These are phyloP conservation scores for Tritrichomonas foetus DNA, from an alignment of 208 protist species.

Conservation along the genomic window DNA sequence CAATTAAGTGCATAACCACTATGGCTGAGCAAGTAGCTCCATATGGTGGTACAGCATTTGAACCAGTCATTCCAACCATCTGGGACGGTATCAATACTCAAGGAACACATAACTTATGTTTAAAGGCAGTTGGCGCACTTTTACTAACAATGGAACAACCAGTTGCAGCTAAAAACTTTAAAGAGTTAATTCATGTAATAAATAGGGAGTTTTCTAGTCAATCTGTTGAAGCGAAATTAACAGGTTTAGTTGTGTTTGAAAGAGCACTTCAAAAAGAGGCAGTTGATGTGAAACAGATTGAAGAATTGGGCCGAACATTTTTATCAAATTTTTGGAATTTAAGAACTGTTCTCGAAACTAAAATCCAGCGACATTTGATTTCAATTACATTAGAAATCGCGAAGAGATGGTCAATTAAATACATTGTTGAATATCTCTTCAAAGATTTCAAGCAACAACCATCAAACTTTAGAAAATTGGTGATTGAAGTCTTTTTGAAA, in stretches of 20 bases:
- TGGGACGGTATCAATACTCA: conserved; percentile 81
- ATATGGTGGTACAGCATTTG: conserved; percentile 88
- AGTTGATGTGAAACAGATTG: conserved; percentile 79
- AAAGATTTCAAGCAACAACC: conserved; percentile 93
- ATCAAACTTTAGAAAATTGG: conserved; percentile 83
- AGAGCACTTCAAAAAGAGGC: conserved; percentile 92
- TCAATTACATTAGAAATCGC: conserved; percentile 79
- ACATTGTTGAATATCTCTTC: conserved; percentile 82
- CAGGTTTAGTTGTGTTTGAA: conserved; percentile 90
- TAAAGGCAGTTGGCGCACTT: conserved; percentile 96
- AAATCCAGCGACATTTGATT: conserved; percentile 80
- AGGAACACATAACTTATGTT: conserved; percentile 79
- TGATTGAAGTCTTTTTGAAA: conserved; percentile 63
- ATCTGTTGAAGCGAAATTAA: conserved; percentile 97
- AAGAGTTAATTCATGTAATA: conserved; percentile 84
- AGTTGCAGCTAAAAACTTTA: conserved; percentile 86
- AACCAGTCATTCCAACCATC: conserved; percentile 74
- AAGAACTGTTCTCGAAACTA: conserved; percentile 84
- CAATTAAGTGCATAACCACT: conserved; percentile 81
- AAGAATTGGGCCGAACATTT: conserved; percentile 74
- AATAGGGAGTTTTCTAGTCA: conserved; percentile 76
- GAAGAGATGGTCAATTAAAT: conserved; percentile 75
- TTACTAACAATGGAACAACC: conserved; percentile 96
- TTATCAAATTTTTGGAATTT: conserved; percentile 85
- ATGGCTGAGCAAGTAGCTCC: conserved; percentile 89